phyloP scores from a whole-genome alignment of 2,329 filamentous ascomycete species.

The Penicillium concentricum region DNA sequence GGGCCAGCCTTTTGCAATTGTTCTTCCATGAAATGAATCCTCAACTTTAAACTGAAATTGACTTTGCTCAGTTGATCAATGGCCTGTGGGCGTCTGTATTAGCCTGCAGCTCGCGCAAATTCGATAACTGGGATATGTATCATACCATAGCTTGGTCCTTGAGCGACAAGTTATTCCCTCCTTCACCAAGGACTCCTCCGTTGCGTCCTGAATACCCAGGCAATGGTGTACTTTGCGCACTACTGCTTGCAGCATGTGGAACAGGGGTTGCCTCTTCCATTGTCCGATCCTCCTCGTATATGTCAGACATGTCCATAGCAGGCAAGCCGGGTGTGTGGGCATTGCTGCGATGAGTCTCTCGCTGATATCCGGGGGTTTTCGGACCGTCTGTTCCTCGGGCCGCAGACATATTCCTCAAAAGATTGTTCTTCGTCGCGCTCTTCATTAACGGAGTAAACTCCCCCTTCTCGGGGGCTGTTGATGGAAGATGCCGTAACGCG shows the following conservation, averaged over 20 bases:
- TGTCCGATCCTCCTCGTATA: conserved; percentile 64
- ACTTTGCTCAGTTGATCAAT: conserved; percentile 98
- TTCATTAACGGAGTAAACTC: conserved; percentile 97
- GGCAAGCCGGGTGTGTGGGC: conserved; percentile 75
- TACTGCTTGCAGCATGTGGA: conserved; percentile 75
- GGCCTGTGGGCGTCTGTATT: conserved; percentile 45
- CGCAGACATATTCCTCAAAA: conserved; percentile 59
- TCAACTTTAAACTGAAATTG: conserved; percentile 94
- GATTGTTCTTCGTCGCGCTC: conserved; percentile 67
- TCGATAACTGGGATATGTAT: neutral
- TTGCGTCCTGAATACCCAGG: conserved; percentile 64
- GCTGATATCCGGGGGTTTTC: conserved; percentile 68
- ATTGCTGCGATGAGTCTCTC: conserved; percentile 62
- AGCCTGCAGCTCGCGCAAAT: neutral
- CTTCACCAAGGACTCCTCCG: conserved; percentile 72
- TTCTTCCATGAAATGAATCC: conserved; percentile 95
- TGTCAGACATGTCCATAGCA: conserved; percentile 65
- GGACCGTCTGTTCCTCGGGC: conserved; percentile 54
- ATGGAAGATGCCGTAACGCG: conserved; percentile 69
- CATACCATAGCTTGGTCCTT: conserved; percentile 86
- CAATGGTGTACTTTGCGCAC: conserved; percentile 78
- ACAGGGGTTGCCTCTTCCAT: conserved; percentile 70
- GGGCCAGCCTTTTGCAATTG: conserved; percentile 82
- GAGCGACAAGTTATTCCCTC: conserved; percentile 79
- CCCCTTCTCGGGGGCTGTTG: conserved; percentile 54